These are phyloP conservation scores for Biscogniauxia marginata DNA, from an alignment of 2,329 filamentous ascomycete species.

Conservation along the genomic window DNA sequence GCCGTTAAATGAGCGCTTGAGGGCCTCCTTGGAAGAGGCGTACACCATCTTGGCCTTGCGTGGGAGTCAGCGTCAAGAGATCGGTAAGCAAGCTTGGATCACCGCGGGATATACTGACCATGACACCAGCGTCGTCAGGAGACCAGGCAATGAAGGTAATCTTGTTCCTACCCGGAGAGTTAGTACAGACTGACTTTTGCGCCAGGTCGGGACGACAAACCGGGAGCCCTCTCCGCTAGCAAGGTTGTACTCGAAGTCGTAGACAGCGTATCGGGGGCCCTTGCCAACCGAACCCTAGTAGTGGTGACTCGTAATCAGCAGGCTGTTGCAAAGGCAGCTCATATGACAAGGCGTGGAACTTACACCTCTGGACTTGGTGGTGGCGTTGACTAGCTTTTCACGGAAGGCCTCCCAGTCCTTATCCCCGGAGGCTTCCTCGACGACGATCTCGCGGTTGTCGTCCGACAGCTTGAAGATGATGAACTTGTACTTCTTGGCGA, in stretches of 20 bases:
- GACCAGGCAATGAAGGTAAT: conserved; percentile 78
- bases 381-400: conserved; percentile 71
- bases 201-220: conserved; percentile 40
- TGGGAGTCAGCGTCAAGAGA: conserved; percentile 13
- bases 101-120: conserved; percentile 52
- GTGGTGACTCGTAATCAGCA: conserved; percentile 32
- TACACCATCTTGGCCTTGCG: conserved; percentile 83
- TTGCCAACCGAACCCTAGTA: conserved; percentile 56
- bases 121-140: conserved; percentile 75
- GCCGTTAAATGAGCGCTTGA: conserved; percentile 76
- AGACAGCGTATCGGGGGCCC: conserved; percentile 80
- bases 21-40: conserved; percentile 82
- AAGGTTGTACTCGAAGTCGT: conserved; percentile 78
- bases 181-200: conserved; percentile 4
- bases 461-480: conserved; percentile 87
- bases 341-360: conserved; percentile 21
- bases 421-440: conserved; percentile 69
- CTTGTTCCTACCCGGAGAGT: conserved; percentile 60
- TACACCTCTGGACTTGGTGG: conserved; percentile 69
- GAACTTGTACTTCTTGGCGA: conserved; percentile 78
- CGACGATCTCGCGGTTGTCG: conserved; percentile 77
- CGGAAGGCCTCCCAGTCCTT: conserved; percentile 72
- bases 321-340: conserved; percentile 32
- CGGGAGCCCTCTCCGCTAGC: conserved; percentile 70
- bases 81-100: background rate